Conservation (phyloP, 2,329 filamentous ascomycete species). For the Epichloe scottii region DNA sequence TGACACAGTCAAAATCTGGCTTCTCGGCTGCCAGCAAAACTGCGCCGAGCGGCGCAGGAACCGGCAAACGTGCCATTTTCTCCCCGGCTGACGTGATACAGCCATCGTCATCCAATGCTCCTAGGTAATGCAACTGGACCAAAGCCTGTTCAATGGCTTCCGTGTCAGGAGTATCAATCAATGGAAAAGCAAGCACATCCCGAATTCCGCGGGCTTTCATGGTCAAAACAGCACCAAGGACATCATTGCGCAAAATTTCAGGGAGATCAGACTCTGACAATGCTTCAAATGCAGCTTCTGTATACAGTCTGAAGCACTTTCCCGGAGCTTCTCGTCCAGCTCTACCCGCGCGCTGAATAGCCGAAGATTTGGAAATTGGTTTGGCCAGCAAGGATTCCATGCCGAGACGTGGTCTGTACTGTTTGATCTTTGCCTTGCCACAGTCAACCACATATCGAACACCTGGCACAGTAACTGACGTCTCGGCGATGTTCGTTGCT, state of each 20-base stretch:
- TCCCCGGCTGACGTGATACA: conserved; percentile 60
- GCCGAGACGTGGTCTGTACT: conserved; percentile 71
- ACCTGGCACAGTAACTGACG: conserved; percentile 88
- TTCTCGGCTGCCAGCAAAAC: conserved; percentile 70
- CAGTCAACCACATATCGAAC: conserved; percentile 86
- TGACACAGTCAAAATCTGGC: conserved; percentile 57
- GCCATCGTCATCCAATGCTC: conserved; percentile 60
- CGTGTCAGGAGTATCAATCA: conserved; percentile 68
- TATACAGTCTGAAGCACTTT: conserved; percentile 83
- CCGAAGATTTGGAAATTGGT: conserved; percentile 84
- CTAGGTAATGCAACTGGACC: conserved; percentile 65
- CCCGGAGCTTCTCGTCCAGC: conserved; percentile 86
- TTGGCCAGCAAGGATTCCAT: conserved; percentile 86
- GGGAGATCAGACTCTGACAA: conserved; percentile 67
- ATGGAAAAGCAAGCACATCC: conserved; percentile 69
- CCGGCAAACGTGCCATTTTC: conserved; percentile 70
- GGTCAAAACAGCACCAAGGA: conserved; percentile 73
- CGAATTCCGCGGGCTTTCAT: conserved; percentile 88
- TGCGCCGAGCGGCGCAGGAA: conserved; percentile 68
- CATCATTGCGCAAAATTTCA: conserved; percentile 83
- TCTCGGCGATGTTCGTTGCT: conserved; percentile 97
- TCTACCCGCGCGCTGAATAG: conserved; percentile 81
- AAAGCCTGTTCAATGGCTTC: conserved; percentile 74
- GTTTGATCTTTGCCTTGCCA: conserved; percentile 88
- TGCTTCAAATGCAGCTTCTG: conserved; percentile 57